Percentiles rank a stretch among this genome's conserved stretches.
phyloP scores from a whole-genome alignment of 2,329 filamentous ascomycete genomes.

The Torrubiella hemipterigena region DNA sequence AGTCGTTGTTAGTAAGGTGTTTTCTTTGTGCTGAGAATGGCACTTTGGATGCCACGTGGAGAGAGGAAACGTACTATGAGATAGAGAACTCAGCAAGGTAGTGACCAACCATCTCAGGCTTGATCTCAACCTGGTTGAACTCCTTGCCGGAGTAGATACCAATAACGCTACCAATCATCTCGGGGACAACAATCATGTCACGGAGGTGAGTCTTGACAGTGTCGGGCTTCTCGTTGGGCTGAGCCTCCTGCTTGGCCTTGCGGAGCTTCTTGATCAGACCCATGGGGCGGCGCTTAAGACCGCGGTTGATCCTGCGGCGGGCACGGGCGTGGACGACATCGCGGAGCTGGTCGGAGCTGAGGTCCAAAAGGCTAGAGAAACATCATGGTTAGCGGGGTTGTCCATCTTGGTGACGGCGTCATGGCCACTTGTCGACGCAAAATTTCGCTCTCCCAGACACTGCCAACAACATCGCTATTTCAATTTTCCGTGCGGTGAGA shows the following conservation, averaged over 20 bases:
- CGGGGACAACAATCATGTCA: constrained; percentile 99
- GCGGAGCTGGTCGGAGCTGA: constrained; percentile 95
- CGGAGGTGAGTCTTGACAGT: constrained; percentile 98
- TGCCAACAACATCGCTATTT: too few relatives aligned
- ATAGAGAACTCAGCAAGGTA: constrained; percentile 99
- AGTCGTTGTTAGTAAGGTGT: constrained; percentile 32
- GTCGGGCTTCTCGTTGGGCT: constrained; percentile 99
- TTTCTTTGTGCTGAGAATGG: background rate
- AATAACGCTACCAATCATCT: constrained; percentile 98
- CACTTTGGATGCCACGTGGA: too few relatives aligned
- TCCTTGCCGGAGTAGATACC: constrained; percentile 99
- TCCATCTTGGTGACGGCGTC: too few relatives aligned
- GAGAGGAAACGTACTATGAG: constrained; percentile 70
- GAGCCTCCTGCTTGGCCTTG: constrained; percentile 97
- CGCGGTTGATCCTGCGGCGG: constrained; percentile 97
- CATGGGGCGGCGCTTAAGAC: constrained; percentile 99
- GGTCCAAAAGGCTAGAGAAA: constrained; percentile 76
- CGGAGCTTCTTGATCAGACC: constrained; percentile 99
- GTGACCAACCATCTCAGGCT: constrained; percentile 99
- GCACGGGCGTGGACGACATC: constrained; percentile 99
- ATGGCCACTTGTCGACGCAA: too few relatives aligned
- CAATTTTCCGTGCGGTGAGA: too few relatives aligned
- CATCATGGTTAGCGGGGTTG: constrained; percentile 10
- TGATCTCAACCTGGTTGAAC: constrained; percentile 99
- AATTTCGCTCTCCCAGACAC: too few relatives aligned